Evolutionary conservation across 2,329 filamentous ascomycete genomes (phyloP).

Genomic region (Botrytis hyacinthi): DNA sequence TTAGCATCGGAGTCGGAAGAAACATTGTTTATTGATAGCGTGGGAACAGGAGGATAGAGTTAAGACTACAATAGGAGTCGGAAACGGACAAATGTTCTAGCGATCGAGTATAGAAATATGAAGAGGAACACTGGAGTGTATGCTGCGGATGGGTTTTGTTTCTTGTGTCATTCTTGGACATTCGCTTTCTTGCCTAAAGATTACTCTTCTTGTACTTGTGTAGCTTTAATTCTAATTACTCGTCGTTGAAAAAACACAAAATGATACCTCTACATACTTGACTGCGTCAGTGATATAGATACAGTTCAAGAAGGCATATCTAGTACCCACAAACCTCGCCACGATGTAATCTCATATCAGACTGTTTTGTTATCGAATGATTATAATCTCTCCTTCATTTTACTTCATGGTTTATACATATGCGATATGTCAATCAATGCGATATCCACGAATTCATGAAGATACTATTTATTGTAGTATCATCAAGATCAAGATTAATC

Average conservation of each 20-base stretch:
- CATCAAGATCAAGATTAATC: not conserved
- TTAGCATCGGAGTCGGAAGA: not conserved
- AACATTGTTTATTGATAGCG: not conserved
- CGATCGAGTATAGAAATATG: not conserved
- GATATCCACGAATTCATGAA: not conserved
- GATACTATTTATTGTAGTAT: not conserved
- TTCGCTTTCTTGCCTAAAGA: not conserved
- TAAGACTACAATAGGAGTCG: not conserved
- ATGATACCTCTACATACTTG: not conserved
- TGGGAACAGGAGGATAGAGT: not conserved
- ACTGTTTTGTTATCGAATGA: too few relatives aligned
- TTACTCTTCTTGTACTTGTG: not conserved
- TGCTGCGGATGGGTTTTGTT: not conserved
- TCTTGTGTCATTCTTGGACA: not conserved
- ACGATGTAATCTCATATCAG: not conserved
- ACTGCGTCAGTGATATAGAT: not conserved
- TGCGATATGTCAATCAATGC: not conserved
- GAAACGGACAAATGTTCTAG: not conserved
- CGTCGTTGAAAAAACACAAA: not conserved
- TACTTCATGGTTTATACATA: accelerated
- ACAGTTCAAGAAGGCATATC: not conserved
- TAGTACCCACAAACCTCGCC: not conserved
- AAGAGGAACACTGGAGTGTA: not conserved
- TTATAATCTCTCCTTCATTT: not conserved
- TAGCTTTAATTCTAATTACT: not conserved